Base-by-base conservation (phyloP, 352 stramenopile genomes). In the Phytophthora macrochlamydospora region DNA sequence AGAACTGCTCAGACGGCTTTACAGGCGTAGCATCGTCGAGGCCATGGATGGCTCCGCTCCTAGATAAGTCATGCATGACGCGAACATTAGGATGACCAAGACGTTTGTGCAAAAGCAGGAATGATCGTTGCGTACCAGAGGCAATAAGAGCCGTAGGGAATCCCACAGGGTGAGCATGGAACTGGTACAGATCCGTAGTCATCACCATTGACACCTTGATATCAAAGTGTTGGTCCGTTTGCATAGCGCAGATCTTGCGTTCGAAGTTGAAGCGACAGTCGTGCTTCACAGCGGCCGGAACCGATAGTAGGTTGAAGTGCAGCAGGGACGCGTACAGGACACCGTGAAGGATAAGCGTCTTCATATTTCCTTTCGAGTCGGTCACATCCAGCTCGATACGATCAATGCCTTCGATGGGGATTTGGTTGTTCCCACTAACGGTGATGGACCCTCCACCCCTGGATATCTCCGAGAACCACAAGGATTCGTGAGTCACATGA, bases 141-240 rank as follows among this genome's bases (percentile, higher is more conserved):
- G 52, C 52, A 7, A 51, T 30, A 9, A 46, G 52, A 2, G 52
- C 38, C 42, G 42, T 59, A 50, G 52, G 11, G 42, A 0, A 13
- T 42, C 29, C 3, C 8, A 18, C 35, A 1, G 48, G 48, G 7
- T 52, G 45, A 13, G 35, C 56, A 13, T 29, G 29, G 32, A 64
- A 64, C 43, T 51, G 35, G 37, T 56, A 64, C 13, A 64, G 48
- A 30, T 65, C 31, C 29, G 54, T 9, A 24, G 7, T 60, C 6
- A 30, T 9, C 1, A 43, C 18, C 32, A 52, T 61, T 3, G 14
- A 9, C 8, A 32, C 55, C 14, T 54, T 61, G n/a, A 53, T 9
- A 0, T 13, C 59, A 35, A 73, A 73, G 42, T 30, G 48, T 37
- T 68, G 54, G 7, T 53, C 32, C 1, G 43, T 61, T 14, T 54